phyloP scores from a whole-genome alignment of 164 flowering plant genomes.

The Umbellularia californica region DNA sequence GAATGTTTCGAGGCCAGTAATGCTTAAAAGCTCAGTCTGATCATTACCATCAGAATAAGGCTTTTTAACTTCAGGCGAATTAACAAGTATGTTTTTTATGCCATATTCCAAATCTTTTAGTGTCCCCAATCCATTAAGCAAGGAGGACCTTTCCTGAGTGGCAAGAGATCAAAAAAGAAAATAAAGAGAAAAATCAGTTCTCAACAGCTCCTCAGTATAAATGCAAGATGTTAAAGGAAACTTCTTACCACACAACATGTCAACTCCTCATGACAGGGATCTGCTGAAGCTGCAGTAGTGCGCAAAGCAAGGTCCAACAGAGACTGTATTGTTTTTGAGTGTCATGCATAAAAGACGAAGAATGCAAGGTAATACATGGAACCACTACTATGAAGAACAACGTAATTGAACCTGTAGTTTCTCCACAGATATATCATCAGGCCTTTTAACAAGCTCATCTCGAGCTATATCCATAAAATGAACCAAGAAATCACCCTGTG shows the following conservation, averaged over 20 bases:
- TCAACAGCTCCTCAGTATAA: neutral
- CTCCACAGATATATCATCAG: slow-evolving; percentile 82
- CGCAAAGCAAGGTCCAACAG: slow-evolving; percentile 95
- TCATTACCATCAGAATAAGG: slow-evolving; percentile 34
- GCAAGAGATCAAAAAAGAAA: slow-evolving; percentile 6
- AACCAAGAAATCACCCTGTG: slow-evolving; percentile 95
- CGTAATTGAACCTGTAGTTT: slow-evolving; percentile 71
- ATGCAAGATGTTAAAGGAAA: neutral
- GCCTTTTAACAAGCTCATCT: slow-evolving; percentile 79
- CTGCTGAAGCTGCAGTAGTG: slow-evolving; percentile 90
- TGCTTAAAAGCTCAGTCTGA: slow-evolving; percentile 64
- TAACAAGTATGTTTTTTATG: slow-evolving; percentile 4
- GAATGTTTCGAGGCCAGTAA: slow-evolving; percentile 89
- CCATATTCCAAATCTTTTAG: slow-evolving; percentile 44
- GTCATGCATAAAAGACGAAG: neutral
- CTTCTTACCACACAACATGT: slow-evolving; percentile 80
- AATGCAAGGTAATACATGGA: neutral
- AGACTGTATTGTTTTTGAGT: slow-evolving; percentile 39
- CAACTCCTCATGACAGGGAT: slow-evolving; percentile 90
- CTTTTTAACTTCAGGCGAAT: slow-evolving; percentile 22
- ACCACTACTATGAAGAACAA: neutral
- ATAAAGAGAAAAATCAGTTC: neutral
- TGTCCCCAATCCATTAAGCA: slow-evolving; percentile 64
- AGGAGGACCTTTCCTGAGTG: slow-evolving; percentile 69
- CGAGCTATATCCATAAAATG: slow-evolving; percentile 98